Percentiles rank a stretch among this genome's conserved stretches.
Evolutionary conservation across 2,329 filamentous ascomycete species (phyloP).

Genomic region (Fonsecaea pedrosoi): DNA sequence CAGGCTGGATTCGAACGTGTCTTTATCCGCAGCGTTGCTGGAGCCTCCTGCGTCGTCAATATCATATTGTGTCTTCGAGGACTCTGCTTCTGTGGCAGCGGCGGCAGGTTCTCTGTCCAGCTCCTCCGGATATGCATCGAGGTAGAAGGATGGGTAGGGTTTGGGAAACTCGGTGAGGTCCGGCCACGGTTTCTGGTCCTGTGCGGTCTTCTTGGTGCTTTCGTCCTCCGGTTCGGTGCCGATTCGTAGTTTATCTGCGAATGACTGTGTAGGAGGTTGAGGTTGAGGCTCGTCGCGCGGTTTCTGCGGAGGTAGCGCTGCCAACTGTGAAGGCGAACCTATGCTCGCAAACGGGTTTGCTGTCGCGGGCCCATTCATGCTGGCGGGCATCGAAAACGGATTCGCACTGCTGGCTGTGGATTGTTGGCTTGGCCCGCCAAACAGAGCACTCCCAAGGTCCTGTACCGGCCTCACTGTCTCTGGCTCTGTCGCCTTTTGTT

Average conservation of each 20-base stretch:
- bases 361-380: conserved; percentile 43
- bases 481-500: conserved; percentile 37
- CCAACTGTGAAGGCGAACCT: conserved; percentile 48
- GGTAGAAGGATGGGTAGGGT: conserved; percentile 77
- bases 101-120: conserved; percentile 60
- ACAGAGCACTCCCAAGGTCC: conserved; percentile 65
- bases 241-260: conserved; percentile 72
- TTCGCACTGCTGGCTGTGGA: conserved; percentile 55
- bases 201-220: conserved; percentile 21
- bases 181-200: conserved; percentile 75
- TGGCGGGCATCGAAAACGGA: conserved; percentile 56
- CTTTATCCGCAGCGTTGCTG: conserved; percentile 60
- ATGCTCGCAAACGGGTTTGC: conserved; percentile 68
- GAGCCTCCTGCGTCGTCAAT: conserved; percentile 46
- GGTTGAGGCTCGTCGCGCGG: conserved; percentile 40
- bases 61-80: conserved; percentile 45
- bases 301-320: conserved; percentile 54
- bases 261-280: conserved; percentile 72
- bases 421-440: conserved; percentile 57
- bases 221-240: conserved; percentile 44
- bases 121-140: conserved; percentile 92
- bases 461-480: conserved; percentile 41
- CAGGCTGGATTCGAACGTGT: conserved; percentile 76
- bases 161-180: conserved; percentile 66
- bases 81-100: conserved; percentile 50